Evolutionary conservation across 345 rosid species (phyloP), one percentile per base, ranked within the genome.

Genomic region (Erucastrum elatum): DNA sequence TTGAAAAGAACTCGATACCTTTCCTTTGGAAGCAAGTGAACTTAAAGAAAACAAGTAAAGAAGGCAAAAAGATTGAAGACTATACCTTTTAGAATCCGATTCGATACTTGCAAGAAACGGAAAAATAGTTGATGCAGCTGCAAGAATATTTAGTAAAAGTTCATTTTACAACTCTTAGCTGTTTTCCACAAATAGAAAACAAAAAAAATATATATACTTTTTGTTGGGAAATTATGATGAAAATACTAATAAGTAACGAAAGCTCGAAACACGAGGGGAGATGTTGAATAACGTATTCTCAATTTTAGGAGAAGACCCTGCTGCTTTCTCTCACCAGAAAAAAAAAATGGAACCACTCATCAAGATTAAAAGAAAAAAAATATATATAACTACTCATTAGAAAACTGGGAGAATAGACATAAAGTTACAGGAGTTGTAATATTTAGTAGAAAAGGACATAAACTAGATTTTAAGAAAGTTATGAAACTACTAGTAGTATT

Each of bases 1-100:
- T 44, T 75, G 72, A 37, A 4, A 30, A 60, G 29, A 27, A 61
- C 33, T 79, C 37, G 70, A 68, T 79, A 79, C 75, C 78, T 79
- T 79, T 79, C 75, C 82, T 80, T 74, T 74, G 2, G 37, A 53
- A 69, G 53, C 75, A 80, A 80, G 82, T 68, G 74, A 74, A 62
- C 73, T 12, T 26, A 6, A 62, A 30, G 1, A 72, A 46, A 53
- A 7, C 25, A 26, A 16, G 13, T 25, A 60, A 49, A 61, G 12
- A 6, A n/a, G n/a, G 59, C 10, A 71, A 31, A 65, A 66, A 44
- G 62, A 78, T 6, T n/a, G 72, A 35, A 79, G 69, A 62, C 15
- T 16, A 29, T 59, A 80, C 79, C 82, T 80, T 79, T 80, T 11
- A 30, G 75, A 80, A 75, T 74, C 71, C 6, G 75, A 80, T 74